phyloP scores from a whole-genome alignment of 495 filamentous ascomycete species.

The Hamigera avellanea region DNA sequence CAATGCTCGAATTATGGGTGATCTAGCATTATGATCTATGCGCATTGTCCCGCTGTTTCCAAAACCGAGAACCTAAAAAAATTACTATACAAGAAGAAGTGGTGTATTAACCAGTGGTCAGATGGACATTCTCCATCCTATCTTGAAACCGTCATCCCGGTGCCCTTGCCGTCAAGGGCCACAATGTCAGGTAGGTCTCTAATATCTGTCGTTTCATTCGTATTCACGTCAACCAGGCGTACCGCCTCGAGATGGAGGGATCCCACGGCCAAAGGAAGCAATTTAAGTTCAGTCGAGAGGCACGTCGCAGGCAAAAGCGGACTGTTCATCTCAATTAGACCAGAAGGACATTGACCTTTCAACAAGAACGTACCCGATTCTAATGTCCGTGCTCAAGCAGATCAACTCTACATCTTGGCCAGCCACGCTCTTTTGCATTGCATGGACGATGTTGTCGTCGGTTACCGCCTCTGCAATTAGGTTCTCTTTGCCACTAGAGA shows the following conservation, averaged over 20 bases:
- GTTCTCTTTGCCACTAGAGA: slow-evolving; percentile 28
- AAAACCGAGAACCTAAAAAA: too few relatives aligned
- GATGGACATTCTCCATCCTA: too few relatives aligned
- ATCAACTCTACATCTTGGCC: slow-evolving; percentile 66
- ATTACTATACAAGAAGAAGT: too few relatives aligned
- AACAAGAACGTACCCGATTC: slow-evolving; percentile 52
- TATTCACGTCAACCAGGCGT: slow-evolving; percentile 68
- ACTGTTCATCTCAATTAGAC: slow-evolving; percentile 20
- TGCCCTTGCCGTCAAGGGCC: slow-evolving; percentile 28
- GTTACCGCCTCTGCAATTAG: slow-evolving; percentile 65
- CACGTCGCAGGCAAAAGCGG: slow-evolving; percentile 67
- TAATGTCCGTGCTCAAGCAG: slow-evolving; percentile 71
- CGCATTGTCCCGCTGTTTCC: too few relatives aligned
- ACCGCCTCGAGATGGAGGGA: slow-evolving; percentile 70
- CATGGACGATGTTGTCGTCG: slow-evolving; percentile 75
- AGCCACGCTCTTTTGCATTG: slow-evolving; percentile 62
- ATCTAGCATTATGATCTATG: too few relatives aligned
- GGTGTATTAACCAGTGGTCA: too few relatives aligned
- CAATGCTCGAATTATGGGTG: too few relatives aligned
- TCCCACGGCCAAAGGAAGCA: slow-evolving; percentile 65
- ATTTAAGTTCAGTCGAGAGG: slow-evolving; percentile 66
- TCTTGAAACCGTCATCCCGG: background rate
- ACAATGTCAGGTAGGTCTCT: slow-evolving; percentile 67
- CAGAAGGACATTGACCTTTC: slow-evolving; percentile 1
- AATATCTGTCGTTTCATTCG: slow-evolving; percentile 73